phyloP scores from a whole-genome alignment of 352 stramenopile genomes.

The Phytophthora syringae region DNA sequence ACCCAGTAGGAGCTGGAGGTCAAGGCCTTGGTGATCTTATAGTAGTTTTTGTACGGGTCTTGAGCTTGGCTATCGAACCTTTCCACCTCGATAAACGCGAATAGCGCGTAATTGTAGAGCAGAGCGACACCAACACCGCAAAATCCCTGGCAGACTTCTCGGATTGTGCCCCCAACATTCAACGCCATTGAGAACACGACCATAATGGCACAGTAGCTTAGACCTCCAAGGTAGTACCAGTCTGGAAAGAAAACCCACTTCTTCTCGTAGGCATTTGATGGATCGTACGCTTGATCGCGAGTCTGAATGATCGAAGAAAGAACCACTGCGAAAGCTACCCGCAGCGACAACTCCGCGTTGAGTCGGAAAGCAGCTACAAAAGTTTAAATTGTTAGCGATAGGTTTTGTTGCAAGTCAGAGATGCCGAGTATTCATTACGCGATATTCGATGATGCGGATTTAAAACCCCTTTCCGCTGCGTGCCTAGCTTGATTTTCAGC shows the following conservation, averaged over 20 bases:
- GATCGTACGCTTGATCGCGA: conserved; percentile 41
- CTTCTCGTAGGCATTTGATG: conserved; percentile 36
- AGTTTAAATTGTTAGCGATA: background rate
- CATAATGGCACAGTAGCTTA: conserved; percentile 74
- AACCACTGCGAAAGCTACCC: conserved; percentile 62
- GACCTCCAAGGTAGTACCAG: conserved; percentile 57
- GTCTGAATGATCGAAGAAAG: conserved; percentile 71
- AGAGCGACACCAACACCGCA: conserved; percentile 66
- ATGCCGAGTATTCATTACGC: conserved; percentile 16
- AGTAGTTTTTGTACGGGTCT: conserved; percentile 42
- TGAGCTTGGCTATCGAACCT: conserved; percentile 36
- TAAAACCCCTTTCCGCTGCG: conserved; percentile 19
- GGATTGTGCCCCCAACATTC: conserved; percentile 70
- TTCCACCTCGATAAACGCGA: conserved; percentile 43
- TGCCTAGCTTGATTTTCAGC: conserved; percentile 29
- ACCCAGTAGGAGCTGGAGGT: conserved; percentile 57
- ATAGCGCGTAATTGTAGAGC: conserved; percentile 72
- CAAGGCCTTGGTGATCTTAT: conserved; percentile 57
- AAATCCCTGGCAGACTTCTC: conserved; percentile 71
- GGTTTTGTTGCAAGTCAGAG: background rate
- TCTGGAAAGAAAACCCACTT: conserved; percentile 68
- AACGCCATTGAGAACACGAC: conserved; percentile 76
- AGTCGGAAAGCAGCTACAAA: conserved; percentile 35
- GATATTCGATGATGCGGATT: conserved; percentile 30
- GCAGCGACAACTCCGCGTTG: conserved; percentile 53